These are phyloP conservation scores for Boletus edulis DNA, from an alignment of 768 basidiomycete species.

Conservation along the genomic window DNA sequence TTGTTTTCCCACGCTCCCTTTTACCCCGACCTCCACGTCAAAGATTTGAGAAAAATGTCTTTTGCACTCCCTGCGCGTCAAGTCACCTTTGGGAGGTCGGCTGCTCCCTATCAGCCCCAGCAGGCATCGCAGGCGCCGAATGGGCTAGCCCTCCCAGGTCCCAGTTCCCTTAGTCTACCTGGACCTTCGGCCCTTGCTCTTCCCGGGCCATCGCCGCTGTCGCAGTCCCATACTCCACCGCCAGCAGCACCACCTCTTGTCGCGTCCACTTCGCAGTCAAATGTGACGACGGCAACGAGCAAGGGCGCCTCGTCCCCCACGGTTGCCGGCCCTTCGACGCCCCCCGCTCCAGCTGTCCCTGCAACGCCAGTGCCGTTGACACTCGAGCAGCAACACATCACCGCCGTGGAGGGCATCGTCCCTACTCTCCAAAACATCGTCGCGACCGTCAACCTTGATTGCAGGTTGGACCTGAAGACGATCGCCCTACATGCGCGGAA, in stretches of 20 bases:
- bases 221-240: conserved; percentile 37
- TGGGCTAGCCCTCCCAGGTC: conserved; percentile 56
- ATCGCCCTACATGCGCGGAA: conserved; percentile 97
- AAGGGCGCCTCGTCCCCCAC: conserved; percentile 37
- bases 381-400: conserved; percentile 92
- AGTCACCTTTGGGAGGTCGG: conserved; percentile 71
- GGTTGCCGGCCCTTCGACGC: conserved; percentile 57
- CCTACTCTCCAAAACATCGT: conserved; percentile 99
- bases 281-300: conserved; percentile 33
- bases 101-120: conserved; percentile 43
- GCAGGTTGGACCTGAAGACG: conserved; percentile 95
- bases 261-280: conserved; percentile 18
- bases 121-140: conserved; percentile 41
- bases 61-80: conserved; percentile 77
- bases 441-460: conserved; percentile 97
- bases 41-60: conserved; percentile 36
- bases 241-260: conserved; percentile 13
- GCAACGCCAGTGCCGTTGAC: conserved; percentile 73
- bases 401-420: conserved; percentile 95
- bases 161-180: conserved; percentile 44
- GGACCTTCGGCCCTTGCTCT: conserved; percentile 46
- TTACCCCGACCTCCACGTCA: conserved; percentile 19
- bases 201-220: conserved; percentile 57
- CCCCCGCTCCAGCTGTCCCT: conserved; percentile 50
- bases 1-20: conserved; percentile 27